Conservation (phyloP, 208 protist species). For the Trypanosoma cruzi region DNA sequence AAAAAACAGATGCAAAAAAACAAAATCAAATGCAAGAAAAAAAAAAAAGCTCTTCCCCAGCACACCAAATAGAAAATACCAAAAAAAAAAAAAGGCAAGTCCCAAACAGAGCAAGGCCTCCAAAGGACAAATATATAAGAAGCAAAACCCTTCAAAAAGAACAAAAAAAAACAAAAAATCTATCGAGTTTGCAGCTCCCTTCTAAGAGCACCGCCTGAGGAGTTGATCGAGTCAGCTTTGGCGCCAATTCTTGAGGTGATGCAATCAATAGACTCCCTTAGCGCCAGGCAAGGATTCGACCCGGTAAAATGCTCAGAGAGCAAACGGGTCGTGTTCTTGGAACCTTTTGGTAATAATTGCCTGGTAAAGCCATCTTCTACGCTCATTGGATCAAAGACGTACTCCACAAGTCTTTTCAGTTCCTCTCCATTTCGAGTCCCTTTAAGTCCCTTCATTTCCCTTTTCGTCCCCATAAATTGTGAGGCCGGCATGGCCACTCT, state of each 20-base stretch:
- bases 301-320: neutral
- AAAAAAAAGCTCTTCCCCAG: constrained; percentile 4
- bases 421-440: neutral
- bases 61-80: neutral
- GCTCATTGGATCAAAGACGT: constrained; percentile 13
- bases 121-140: neutral
- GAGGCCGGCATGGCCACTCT: neutral
- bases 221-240: neutral
- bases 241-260: neutral
- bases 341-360: neutral
- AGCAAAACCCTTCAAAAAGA: neutral
- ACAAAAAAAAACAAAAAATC: neutral
- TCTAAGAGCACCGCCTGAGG: neutral
- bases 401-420: constrained; percentile 10
- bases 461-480: neutral
- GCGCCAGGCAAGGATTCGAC: neutral
- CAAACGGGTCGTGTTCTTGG: neutral
- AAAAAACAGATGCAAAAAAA: neutral
- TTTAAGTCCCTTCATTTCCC: neutral
- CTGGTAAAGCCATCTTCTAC: neutral
- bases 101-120: no score
- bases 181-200: constrained; percentile 2
- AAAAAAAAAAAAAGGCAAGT: constrained; percentile 16
- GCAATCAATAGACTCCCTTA: constrained; percentile 14
- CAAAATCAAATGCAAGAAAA: constrained; percentile 1